These are phyloP conservation scores for Epichloe gansuensis DNA, from an alignment of 2,329 filamentous ascomycete genomes.

Conservation along the genomic window DNA sequence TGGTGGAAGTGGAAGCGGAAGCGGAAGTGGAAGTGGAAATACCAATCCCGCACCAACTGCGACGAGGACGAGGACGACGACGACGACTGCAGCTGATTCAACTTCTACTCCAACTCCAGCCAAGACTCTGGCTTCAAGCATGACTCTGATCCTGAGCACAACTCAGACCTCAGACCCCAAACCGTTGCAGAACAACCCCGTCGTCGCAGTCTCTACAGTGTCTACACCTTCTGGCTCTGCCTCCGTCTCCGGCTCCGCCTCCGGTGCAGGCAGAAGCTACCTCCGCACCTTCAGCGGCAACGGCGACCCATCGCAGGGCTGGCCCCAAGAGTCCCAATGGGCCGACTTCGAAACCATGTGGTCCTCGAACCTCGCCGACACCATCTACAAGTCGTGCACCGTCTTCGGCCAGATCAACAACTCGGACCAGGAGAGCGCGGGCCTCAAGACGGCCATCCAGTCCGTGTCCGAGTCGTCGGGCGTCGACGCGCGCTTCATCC, in stretches of 20 bases:
- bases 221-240: neutral
- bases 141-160: neutral
- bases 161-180: neutral
- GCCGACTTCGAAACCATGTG: constrained; percentile 17
- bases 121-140: too few species aligned
- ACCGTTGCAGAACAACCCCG: neutral
- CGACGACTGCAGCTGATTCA: neutral
- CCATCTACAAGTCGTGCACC: constrained; percentile 7
- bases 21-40: neutral
- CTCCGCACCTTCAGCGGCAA: neutral
- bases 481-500: constrained; percentile 28
- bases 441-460: constrained; percentile 21
- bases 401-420: constrained; percentile 8
- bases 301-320: constrained; percentile 10
- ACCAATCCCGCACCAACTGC: neutral
- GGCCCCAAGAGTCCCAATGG: constrained; percentile 18
- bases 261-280: neutral
- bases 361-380: constrained; percentile 8
- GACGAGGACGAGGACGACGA: neutral
- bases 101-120: too few species aligned
- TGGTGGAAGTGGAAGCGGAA: neutral
- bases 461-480: constrained; percentile 14
- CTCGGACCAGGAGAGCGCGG: constrained; percentile 1
- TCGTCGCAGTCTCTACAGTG: neutral
- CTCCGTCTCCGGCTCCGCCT: neutral